A percentile compares a stretch with the other conserved stretches of the same genome.
phyloP scores from a whole-genome alignment of 306 rosid species.

The Cucumis cinereus region DNA sequence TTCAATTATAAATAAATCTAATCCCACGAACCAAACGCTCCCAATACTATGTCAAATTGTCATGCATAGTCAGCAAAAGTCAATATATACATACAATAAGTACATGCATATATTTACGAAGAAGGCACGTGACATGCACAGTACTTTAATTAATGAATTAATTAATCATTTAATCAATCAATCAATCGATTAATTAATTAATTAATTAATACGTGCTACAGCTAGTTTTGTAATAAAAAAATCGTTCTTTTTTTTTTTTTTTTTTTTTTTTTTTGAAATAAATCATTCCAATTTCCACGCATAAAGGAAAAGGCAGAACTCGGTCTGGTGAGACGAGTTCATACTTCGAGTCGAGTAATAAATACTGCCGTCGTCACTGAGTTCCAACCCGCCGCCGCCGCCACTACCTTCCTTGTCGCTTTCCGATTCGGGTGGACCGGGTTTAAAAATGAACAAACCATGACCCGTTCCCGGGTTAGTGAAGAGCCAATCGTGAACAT shows the following conservation, averaged over 20 bases:
- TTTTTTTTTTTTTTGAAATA: neutral
- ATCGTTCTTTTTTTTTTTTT: neutral
- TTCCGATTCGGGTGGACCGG: constrained; percentile 40
- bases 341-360: constrained; percentile 4
- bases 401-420: constrained; percentile 37
- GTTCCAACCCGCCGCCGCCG: neutral
- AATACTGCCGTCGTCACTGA: constrained; percentile 3
- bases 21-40: neutral
- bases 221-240: neutral
- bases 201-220: neutral
- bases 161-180: neutral
- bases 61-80: neutral
- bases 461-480: constrained; percentile 41
- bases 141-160: neutral
- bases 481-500: constrained; percentile 82
- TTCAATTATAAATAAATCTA: neutral
- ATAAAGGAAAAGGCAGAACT: constrained; percentile 7
- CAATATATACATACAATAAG: neutral
- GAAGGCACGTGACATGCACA: neutral
- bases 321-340: neutral
- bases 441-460: constrained; percentile 73
- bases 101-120: neutral
- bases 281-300: constrained; percentile 9
- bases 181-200: neutral
- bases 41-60: neutral